Conservation (phyloP, 768 basidiomycete genomes). For the Daedaleopsis nitida region DNA sequence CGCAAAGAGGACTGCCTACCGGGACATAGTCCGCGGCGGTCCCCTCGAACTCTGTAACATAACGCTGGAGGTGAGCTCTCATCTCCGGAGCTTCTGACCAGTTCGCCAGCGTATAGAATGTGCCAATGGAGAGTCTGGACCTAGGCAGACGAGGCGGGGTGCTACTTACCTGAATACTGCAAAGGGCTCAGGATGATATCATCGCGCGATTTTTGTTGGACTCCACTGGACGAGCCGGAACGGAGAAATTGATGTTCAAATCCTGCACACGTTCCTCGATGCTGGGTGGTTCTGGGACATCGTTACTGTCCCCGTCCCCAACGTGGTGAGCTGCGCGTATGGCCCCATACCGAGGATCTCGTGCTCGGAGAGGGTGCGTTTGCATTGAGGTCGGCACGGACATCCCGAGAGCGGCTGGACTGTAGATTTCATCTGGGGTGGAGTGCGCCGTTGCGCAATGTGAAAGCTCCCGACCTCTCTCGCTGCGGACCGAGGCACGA, state of each 20-base stretch:
- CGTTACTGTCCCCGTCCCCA: constrained; percentile 3
- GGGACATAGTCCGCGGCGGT: too few relatives aligned
- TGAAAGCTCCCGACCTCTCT: not conserved
- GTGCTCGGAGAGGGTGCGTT: not conserved
- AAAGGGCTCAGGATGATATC: not conserved
- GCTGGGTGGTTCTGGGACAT: not conserved
- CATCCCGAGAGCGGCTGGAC: not conserved
- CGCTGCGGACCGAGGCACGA: not conserved
- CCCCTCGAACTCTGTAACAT: not conserved
- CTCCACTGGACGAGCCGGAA: too few relatives aligned
- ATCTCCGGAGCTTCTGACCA: not conserved
- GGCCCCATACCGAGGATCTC: not conserved
- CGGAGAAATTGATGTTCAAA: not conserved
- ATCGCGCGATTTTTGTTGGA: too few relatives aligned
- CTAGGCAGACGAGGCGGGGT: not conserved
- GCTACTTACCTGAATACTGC: too few relatives aligned
- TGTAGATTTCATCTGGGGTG: not conserved
- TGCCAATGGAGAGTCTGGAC: not conserved
- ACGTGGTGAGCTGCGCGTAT: not conserved
- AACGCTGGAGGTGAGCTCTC: not conserved
- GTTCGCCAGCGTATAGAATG: not conserved
- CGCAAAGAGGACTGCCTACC: too few relatives aligned
- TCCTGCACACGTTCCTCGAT: not conserved
- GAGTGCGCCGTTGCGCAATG: not conserved
- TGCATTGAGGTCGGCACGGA: not conserved